Percentiles rank a stretch among this genome's conserved stretches.
Evolutionary conservation across 176 grass and related monocot species (phyloP).

Genomic region (Oryza meridionalis): DNA sequence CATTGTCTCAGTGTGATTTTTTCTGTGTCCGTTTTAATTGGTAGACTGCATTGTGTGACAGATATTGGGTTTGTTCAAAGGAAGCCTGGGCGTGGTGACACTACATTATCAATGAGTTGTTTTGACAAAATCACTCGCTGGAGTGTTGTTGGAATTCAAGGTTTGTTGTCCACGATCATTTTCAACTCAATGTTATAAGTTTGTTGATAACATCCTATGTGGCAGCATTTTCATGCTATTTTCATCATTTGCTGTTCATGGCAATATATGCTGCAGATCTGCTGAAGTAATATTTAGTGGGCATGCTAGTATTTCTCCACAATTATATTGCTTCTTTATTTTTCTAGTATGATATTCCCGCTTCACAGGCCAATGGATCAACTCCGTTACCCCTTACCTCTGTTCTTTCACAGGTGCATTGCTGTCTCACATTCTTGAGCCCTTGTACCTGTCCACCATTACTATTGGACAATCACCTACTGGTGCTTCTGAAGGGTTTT

Average conservation of each 20-base stretch:
- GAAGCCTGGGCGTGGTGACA: constrained; percentile 80
- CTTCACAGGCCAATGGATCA: background rate
- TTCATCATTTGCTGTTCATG: background rate
- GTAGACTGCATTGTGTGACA: constrained; percentile 21
- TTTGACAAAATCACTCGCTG: constrained; percentile 88
- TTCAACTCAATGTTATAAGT: background rate
- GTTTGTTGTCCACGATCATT: constrained; percentile 32
- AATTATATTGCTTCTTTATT: background rate
- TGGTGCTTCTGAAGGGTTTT: constrained; percentile 45
- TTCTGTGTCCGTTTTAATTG: background rate
- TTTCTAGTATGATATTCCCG: background rate
- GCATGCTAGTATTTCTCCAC: background rate
- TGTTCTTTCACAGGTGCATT: constrained; percentile 61
- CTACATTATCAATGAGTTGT: constrained; percentile 85
- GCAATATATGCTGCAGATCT: background rate
- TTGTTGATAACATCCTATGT: background rate
- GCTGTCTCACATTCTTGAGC: constrained; percentile 69
- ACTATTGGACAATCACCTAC: constrained; percentile 54
- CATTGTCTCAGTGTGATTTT: background rate
- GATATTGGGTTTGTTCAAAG: constrained; percentile 60
- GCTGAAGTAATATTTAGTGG: background rate
- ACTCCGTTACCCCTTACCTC: background rate
- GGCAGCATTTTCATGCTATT: background rate
- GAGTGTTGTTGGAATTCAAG: constrained; percentile 85
- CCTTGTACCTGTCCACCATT: constrained; percentile 86